Evolutionary conservation across 257 asterid species (phyloP).

Genomic region (Plantago elongata): DNA sequence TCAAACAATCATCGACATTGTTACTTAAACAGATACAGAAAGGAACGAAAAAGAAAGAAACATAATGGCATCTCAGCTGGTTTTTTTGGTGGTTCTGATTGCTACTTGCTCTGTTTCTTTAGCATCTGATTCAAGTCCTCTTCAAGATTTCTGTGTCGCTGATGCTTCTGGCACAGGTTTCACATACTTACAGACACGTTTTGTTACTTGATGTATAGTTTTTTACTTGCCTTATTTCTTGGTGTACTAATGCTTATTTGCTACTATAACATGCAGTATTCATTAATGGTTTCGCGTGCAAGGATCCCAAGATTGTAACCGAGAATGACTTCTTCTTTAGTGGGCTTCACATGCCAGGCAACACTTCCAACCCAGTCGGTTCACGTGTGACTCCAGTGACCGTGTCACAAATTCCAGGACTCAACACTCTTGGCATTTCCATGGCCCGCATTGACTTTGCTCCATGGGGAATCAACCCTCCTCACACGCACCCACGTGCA

Average conservation of each 20-base stretch:
- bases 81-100: conserved; percentile 10
- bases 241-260: background rate
- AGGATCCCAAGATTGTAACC: conserved; percentile 19
- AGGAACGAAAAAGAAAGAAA: no score
- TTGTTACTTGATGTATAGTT: background rate
- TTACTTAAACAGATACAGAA: no score
- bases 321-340: conserved; percentile 22
- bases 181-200: background rate
- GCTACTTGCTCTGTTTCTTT: conserved; percentile 15
- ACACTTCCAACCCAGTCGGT: conserved; percentile 26
- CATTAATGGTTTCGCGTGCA: conserved; percentile 29
- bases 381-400: conserved; percentile 19
- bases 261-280: conserved; percentile 10
- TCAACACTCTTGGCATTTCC: conserved; percentile 30
- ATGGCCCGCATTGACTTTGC: conserved; percentile 29
- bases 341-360: conserved; percentile 21
- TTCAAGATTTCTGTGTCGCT: conserved; percentile 51
- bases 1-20: no score
- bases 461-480: conserved; percentile 25
- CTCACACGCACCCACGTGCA: conserved; percentile 27
- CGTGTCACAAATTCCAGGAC: conserved; percentile 23
- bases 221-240: background rate
- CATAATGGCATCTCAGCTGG: conserved; percentile 27
- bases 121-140: conserved; percentile 44
- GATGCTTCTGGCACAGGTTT: conserved; percentile 27